phyloP scores from a whole-genome alignment of 1,284 basidiomycete genomes.

The Malassezia arunalokei region DNA sequence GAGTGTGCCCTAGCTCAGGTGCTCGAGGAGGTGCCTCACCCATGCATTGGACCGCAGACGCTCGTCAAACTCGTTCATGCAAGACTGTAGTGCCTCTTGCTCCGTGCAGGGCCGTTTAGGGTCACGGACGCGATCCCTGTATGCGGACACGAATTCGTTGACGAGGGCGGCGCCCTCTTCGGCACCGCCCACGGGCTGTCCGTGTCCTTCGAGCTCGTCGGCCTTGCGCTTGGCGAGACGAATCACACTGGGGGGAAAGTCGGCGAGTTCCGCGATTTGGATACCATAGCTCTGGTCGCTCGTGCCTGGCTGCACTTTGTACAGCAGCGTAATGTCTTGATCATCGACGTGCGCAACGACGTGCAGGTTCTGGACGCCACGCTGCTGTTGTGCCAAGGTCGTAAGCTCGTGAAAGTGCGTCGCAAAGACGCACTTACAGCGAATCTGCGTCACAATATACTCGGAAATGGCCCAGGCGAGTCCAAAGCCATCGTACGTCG shows the following conservation, averaged over 20 bases:
- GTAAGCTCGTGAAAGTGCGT: conserved; percentile 98
- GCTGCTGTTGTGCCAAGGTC: conserved; percentile 68
- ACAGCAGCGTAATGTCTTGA: conserved; percentile 60
- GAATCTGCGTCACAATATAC: conserved; percentile 80
- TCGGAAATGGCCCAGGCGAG: conserved; percentile 98
- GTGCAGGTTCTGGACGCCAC: conserved; percentile 84
- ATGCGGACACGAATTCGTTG: conserved; percentile 8
- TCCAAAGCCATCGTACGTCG: conserved; percentile 96
- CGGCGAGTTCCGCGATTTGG: conserved; percentile 88
- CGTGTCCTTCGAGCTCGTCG: conserved; percentile 89
- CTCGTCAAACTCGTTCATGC: conserved; percentile 9
- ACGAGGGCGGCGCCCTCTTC: conserved; percentile 9
- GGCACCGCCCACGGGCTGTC: conserved; percentile 30
- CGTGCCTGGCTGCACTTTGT: conserved; percentile 64
- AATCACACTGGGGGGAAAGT: conserved; percentile 87
- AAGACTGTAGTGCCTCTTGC: conserved; percentile 4
- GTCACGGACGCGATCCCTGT: not conserved
- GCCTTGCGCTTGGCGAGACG: conserved; percentile 89
- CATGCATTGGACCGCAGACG: conserved; percentile 4
- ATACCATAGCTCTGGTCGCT: conserved; percentile 96
- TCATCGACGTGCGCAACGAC: conserved; percentile 88
- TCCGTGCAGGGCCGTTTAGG: not conserved
- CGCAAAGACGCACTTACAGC: conserved; percentile 67
- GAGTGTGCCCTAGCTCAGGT: not conserved
- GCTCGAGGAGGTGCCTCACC: no score